Evolutionary conservation across 306 rosid species (phyloP).

Genomic region (Prunus padus): DNA sequence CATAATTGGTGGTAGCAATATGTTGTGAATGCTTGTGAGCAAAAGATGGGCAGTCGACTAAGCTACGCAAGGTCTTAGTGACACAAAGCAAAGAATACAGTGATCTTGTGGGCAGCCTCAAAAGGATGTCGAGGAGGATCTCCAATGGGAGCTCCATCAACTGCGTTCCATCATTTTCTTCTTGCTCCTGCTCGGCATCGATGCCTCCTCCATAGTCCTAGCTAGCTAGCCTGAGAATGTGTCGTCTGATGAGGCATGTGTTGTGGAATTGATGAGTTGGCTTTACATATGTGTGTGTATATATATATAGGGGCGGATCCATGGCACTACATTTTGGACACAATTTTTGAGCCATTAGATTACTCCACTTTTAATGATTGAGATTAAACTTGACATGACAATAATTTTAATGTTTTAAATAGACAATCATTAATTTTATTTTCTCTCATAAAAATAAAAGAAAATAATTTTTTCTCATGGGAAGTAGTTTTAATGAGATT

Average conservation of each 20-base stretch:
- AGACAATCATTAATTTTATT: no score
- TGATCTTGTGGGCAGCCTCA: not conserved
- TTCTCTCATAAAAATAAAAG: no score
- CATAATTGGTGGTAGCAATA: not conserved
- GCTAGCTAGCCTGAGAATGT: not conserved
- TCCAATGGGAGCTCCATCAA: not conserved
- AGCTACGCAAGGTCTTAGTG: not conserved
- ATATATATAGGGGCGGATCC: no score
- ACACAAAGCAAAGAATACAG: not conserved
- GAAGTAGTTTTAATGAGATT: no score
- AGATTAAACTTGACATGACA: no score
- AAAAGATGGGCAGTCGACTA: not conserved
- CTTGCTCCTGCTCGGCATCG: not conserved
- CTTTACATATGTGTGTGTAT: accelerated
- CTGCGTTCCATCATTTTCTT: not conserved
- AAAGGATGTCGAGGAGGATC: not conserved
- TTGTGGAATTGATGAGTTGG: no score
- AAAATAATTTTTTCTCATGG: no score
- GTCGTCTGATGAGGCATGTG: no score
- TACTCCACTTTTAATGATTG: no score
- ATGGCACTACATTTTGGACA: no score
- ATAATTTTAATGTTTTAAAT: no score
- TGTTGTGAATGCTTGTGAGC: not conserved
- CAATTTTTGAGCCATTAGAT: no score
- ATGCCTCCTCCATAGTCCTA: not conserved